Evolutionary conservation across 2,329 filamentous ascomycete species (phyloP).

Genomic region (Chaetothyriales sp.): DNA sequence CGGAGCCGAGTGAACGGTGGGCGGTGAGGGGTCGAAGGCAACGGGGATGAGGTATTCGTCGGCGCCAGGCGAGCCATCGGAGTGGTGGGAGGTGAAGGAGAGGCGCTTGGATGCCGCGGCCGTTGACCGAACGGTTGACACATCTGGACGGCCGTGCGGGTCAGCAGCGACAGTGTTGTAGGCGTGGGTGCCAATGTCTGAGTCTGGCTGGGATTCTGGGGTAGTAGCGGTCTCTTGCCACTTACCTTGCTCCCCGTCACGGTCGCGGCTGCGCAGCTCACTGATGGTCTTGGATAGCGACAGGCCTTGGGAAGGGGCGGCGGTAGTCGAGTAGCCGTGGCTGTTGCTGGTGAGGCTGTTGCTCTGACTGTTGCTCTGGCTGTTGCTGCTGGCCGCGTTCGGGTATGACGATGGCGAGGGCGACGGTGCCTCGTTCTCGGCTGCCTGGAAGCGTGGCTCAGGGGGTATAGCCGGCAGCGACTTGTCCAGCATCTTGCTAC

Average conservation of each 20-base stretch:
- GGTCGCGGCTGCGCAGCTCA: conserved; percentile 7
- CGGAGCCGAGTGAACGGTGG: conserved; percentile 39
- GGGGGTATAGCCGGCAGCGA: conserved; percentile 80
- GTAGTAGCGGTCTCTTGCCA: not conserved
- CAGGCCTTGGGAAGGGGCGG: conserved; percentile 5
- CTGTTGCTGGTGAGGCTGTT: not conserved
- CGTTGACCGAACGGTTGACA: conserved; percentile 55
- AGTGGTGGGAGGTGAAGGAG: conserved; percentile 47
- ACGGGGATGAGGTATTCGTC: conserved; percentile 65
- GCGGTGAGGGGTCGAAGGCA: conserved; percentile 55
- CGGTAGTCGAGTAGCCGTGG: not conserved
- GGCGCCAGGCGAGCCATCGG: conserved; percentile 40
- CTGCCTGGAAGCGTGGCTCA: conserved; percentile 9
- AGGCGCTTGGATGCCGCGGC: conserved; percentile 66
- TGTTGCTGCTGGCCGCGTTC: conserved; percentile 41
- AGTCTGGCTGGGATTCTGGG: not conserved
- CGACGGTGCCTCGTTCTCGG: conserved; percentile 27
- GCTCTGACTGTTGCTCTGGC: conserved; percentile 36
- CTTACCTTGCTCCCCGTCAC: not conserved
- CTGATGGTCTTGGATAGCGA: conserved; percentile 14
- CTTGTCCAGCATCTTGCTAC: conserved; percentile 56
- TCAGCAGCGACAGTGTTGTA: not conserved
- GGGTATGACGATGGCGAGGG: conserved; percentile 29
- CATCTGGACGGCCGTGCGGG: conserved; percentile 27
- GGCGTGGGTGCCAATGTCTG: not conserved